Conservation (phyloP, 2,329 filamentous ascomycete genomes). For the Diplodia corticola region DNA sequence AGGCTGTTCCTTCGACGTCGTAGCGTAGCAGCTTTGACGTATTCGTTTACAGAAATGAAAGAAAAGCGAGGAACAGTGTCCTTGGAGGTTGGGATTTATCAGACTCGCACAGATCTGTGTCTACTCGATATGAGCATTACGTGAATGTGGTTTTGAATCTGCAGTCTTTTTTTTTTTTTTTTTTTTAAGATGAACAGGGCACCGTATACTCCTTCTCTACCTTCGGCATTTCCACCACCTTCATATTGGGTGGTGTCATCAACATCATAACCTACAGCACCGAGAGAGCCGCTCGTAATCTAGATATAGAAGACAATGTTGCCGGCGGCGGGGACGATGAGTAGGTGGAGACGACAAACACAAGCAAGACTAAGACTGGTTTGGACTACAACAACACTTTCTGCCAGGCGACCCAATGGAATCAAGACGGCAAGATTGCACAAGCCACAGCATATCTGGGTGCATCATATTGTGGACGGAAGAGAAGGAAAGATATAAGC, state of each 20-base stretch:
- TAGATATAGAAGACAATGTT: no score
- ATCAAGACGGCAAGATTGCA: conserved; percentile 21
- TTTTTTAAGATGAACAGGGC: no score
- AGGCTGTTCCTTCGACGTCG: neutral
- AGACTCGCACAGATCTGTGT: no score
- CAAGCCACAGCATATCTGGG: conserved; percentile 23
- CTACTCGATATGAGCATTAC: no score
- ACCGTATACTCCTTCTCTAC: no score
- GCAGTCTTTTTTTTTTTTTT: no score
- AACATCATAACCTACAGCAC: no score
- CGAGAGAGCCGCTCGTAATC: no score
- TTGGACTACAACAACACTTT: conserved; percentile 24
- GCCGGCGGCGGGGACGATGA: conserved; percentile 6
- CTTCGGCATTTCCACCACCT: no score
- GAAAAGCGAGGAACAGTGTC: neutral
- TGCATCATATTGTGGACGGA: conserved; percentile 19
- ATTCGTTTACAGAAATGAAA: neutral
- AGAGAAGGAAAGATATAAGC: conserved; percentile 16
- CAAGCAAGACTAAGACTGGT: conserved; percentile 12
- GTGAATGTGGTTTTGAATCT: no score
- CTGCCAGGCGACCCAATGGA: conserved; percentile 22
- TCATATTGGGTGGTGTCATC: no score
- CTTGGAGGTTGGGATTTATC: no score
- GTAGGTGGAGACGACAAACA: conserved; percentile 16
- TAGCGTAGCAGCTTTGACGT: neutral